Evolutionary conservation across 495 filamentous ascomycete species (phyloP).

Genomic region (Letharia columbiana): DNA sequence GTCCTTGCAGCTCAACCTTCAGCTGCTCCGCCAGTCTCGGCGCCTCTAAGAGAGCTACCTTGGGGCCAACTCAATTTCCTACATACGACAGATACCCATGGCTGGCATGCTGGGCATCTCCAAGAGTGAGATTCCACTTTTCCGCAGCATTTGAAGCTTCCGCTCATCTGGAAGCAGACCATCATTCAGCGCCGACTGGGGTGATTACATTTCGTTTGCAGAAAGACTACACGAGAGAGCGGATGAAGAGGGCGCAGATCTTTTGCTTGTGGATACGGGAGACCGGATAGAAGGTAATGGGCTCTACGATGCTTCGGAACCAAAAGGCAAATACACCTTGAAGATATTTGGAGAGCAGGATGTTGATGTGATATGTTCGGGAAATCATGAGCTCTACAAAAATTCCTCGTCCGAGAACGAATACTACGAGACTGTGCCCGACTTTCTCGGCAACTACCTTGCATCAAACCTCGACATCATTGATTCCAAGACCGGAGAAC

Average conservation of each 20-base stretch:
- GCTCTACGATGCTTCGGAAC: slow-evolving; percentile 83
- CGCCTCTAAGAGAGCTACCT: slow-evolving; percentile 69
- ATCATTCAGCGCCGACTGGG: slow-evolving; percentile 92
- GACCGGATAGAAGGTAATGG: slow-evolving; percentile 94
- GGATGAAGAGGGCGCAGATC: slow-evolving; percentile 67
- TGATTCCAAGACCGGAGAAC: slow-evolving; percentile 55
- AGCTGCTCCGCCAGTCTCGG: slow-evolving; percentile 68
- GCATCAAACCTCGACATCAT: slow-evolving; percentile 91
- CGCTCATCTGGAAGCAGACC: slow-evolving; percentile 43
- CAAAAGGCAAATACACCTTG: slow-evolving; percentile 79
- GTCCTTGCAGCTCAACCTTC: slow-evolving; percentile 62
- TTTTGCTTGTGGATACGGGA: slow-evolving; percentile 87
- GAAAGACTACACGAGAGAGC: slow-evolving; percentile 69
- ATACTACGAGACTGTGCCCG: slow-evolving; percentile 65
- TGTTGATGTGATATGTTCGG: slow-evolving; percentile 78
- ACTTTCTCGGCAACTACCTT: slow-evolving; percentile 66
- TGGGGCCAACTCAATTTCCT: slow-evolving; percentile 95
- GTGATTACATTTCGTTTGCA: slow-evolving; percentile 93
- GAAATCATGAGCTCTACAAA: slow-evolving; percentile 95
- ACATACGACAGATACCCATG: slow-evolving; percentile 89
- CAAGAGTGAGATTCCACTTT: slow-evolving; percentile 54
- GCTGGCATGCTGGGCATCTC: slow-evolving; percentile 90
- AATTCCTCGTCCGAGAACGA: slow-evolving; percentile 66
- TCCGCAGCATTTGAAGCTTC: neutral
- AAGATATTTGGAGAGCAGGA: slow-evolving; percentile 75